These are phyloP conservation scores for Cordyceps militaris DNA, from an alignment of 2,329 filamentous ascomycete species.

Conservation along the genomic window DNA sequence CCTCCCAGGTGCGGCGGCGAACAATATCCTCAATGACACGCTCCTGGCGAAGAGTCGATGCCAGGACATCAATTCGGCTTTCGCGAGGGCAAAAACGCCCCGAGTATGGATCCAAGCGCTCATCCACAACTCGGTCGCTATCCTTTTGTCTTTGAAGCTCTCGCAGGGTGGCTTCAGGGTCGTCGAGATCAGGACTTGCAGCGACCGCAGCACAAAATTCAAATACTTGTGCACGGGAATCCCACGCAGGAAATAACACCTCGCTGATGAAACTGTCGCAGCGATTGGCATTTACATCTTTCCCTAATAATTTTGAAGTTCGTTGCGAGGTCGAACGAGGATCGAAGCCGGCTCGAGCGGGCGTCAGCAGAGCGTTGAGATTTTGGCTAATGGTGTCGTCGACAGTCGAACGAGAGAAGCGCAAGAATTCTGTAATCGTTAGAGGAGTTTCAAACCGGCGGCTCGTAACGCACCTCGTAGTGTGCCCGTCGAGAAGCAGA, in stretches of 20 bases:
- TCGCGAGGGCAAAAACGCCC: slow-evolving; percentile 74
- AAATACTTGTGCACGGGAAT: slow-evolving; percentile 71
- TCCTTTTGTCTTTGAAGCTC: slow-evolving; percentile 64
- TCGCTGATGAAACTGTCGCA: slow-evolving; percentile 69
- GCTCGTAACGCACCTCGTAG: slow-evolving; percentile 50
- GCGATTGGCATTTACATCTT: slow-evolving; percentile 50
- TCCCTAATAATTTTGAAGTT: slow-evolving; percentile 41
- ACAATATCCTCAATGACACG: slow-evolving; percentile 72
- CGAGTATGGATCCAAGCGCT: slow-evolving; percentile 87
- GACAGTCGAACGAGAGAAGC: slow-evolving; percentile 72
- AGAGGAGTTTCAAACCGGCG: neutral
- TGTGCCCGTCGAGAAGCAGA: slow-evolving; percentile 66
- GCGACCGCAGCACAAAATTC: slow-evolving; percentile 87
- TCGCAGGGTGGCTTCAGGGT: slow-evolving; percentile 66
- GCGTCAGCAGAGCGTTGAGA: slow-evolving; percentile 80
- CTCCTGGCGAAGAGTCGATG: slow-evolving; percentile 66
- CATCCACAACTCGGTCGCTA: slow-evolving; percentile 70
- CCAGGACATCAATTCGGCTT: slow-evolving; percentile 72
- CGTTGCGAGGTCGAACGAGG: slow-evolving; percentile 66
- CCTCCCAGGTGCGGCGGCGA: slow-evolving; percentile 70
- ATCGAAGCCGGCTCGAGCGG: slow-evolving; percentile 66
- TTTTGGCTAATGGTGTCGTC: slow-evolving; percentile 94
- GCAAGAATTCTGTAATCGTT: slow-evolving; percentile 69
- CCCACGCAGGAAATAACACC: slow-evolving; percentile 85
- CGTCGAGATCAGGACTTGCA: slow-evolving; percentile 77